Evolutionary conservation across 2,329 filamentous ascomycete species (phyloP).

Genomic region (Sarocladium oryzae): DNA sequence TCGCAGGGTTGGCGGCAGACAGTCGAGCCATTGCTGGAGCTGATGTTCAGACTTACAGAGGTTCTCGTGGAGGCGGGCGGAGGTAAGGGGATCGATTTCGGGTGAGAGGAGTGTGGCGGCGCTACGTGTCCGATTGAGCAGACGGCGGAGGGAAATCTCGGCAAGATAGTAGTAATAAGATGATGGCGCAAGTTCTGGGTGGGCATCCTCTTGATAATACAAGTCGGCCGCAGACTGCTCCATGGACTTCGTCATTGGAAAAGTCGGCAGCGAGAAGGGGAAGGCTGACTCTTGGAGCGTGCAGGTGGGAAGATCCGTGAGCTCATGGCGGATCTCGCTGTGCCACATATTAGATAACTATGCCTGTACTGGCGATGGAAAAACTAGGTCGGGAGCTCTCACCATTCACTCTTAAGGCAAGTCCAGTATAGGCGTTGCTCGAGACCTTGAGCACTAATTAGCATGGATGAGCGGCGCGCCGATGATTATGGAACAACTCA

Average conservation of each 20-base stretch:
- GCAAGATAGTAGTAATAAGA: conserved; percentile 57
- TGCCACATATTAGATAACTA: neutral
- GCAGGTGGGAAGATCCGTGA: conserved; percentile 13
- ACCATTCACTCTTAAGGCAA: conserved; percentile 14
- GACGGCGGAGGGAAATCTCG: conserved; percentile 65
- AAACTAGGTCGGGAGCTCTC: neutral
- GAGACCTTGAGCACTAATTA: conserved; percentile 9
- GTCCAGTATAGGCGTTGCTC: conserved; percentile 14
- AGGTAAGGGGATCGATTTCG: conserved; percentile 57
- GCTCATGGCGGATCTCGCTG: conserved; percentile 14
- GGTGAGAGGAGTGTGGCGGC: conserved; percentile 39
- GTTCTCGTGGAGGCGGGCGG: conserved; percentile 55
- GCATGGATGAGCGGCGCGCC: neutral
- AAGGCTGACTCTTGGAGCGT: conserved; percentile 13
- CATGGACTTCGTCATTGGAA: conserved; percentile 9
- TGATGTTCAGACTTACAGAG: conserved; percentile 66
- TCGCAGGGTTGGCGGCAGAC: conserved; percentile 60
- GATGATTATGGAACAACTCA: neutral
- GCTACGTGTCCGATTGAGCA: conserved; percentile 51
- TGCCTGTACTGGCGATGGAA: neutral
- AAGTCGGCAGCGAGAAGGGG: conserved; percentile 13
- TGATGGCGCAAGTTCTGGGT: conserved; percentile 8
- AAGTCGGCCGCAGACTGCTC: conserved; percentile 8
- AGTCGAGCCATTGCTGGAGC: conserved; percentile 72
- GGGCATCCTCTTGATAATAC: conserved; percentile 7